Conservation (phyloP, 176 grass and related monocot genomes). For the Triticum timopheevii region DNA sequence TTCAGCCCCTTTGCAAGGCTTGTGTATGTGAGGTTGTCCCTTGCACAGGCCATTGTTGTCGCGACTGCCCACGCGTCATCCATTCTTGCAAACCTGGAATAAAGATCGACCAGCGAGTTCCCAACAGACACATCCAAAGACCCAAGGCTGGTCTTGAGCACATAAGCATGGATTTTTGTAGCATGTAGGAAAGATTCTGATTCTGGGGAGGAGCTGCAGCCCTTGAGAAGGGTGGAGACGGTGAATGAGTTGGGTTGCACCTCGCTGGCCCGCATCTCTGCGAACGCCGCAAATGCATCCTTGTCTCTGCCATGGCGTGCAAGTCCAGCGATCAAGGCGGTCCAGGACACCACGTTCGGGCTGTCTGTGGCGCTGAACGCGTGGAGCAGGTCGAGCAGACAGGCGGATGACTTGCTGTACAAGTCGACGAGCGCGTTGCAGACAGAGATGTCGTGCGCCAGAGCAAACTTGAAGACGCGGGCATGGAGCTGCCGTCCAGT, state of each 20-base stretch:
- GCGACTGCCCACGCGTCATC: conserved; percentile 56
- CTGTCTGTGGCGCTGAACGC: conserved; percentile 35
- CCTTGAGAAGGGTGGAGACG: conserved; percentile 68
- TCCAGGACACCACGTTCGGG: conserved; percentile 79
- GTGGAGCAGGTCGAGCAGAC: conserved; percentile 29
- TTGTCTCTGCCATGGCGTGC: conserved; percentile 34
- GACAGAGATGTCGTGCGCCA: conserved; percentile 51
- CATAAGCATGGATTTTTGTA: conserved; percentile 59
- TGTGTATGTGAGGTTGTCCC: conserved; percentile 71
- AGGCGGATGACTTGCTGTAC: conserved; percentile 54
- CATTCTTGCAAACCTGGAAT: conserved; percentile 65
- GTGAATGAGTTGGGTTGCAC: conserved; percentile 79
- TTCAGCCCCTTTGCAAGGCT: conserved; percentile 80
- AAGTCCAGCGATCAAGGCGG: conserved; percentile 53
- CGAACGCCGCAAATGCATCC: conserved; percentile 42
- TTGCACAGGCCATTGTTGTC: conserved; percentile 45
- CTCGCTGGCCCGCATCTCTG: conserved; percentile 51
- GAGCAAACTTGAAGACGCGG: conserved; percentile 46
- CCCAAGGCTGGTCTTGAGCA: conserved; percentile 64
- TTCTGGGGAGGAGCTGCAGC: conserved; percentile 36
- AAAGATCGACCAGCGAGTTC: conserved; percentile 69
- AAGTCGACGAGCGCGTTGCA: conserved; percentile 67
- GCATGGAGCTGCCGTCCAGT: conserved; percentile 56
- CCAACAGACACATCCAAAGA: conserved; percentile 53
- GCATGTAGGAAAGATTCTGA: conserved; percentile 38